These are phyloP conservation scores for Cordyceps farinosa DNA, from an alignment of 2,329 filamentous ascomycete genomes.

Conservation along the genomic window DNA sequence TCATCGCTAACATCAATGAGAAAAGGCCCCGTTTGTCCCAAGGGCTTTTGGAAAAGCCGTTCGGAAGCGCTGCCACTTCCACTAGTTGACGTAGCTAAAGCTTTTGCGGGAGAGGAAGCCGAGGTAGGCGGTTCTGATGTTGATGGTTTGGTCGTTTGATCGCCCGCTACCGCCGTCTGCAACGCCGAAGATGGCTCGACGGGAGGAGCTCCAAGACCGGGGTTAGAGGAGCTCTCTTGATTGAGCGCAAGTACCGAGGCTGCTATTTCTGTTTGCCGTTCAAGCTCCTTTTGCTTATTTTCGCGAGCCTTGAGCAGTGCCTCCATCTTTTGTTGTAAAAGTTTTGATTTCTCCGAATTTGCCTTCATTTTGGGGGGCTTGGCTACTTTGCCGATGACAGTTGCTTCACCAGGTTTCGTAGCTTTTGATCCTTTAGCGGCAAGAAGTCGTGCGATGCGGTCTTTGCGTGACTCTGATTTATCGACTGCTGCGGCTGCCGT, in stretches of 20 bases:
- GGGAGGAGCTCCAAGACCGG: background rate
- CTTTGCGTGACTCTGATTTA: conserved; percentile 63
- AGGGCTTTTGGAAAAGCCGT: conserved; percentile 54
- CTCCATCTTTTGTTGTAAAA: conserved; percentile 75
- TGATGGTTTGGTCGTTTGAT: background rate
- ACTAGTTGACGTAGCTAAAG: background rate
- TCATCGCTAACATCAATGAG: conserved; percentile 83
- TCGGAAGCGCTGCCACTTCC: conserved; percentile 47
- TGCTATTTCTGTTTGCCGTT: conserved; percentile 5
- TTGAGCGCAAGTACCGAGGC: background rate
- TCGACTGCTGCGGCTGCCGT: conserved; percentile 19
- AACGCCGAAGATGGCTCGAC: background rate
- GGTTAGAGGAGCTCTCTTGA: background rate
- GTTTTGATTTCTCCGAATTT: conserved; percentile 65
- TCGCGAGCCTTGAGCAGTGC: conserved; percentile 61
- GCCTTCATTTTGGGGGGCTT: conserved; percentile 41
- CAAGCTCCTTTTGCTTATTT: conserved; percentile 29
- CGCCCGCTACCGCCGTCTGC: background rate
- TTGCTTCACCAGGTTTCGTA: conserved; percentile 20
- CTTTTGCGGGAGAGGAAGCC: background rate
- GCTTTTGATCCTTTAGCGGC: conserved; percentile 65
- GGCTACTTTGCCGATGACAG: conserved; percentile 14
- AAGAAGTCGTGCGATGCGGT: conserved; percentile 71
- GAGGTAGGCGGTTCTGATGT: background rate
- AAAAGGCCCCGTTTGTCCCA: conserved; percentile 60